Conservation (phyloP, 2,329 filamentous ascomycete genomes). For the Aspergillus sp. region DNA sequence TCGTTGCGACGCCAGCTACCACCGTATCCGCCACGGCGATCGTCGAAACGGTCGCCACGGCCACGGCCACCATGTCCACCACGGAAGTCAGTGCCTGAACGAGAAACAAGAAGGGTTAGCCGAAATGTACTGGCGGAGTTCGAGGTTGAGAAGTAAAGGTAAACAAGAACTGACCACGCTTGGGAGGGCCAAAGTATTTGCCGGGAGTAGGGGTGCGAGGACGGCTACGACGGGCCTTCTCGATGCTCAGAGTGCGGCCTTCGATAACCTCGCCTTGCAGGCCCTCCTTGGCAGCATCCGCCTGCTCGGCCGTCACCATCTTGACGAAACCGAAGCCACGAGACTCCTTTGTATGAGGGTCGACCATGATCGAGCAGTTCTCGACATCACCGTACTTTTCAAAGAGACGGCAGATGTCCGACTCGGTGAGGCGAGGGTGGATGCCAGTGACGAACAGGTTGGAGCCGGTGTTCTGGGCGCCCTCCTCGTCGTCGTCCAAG, state of each 20-base stretch:
- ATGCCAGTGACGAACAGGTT: slow-evolving; percentile 99
- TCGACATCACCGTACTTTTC: slow-evolving; percentile 99
- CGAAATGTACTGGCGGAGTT: background rate
- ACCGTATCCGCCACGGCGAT: slow-evolving; percentile 53
- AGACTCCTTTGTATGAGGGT: slow-evolving; percentile 97
- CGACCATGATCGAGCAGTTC: slow-evolving; percentile 99
- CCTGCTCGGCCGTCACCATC: slow-evolving; percentile 93
- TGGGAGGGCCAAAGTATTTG: slow-evolving; percentile 98
- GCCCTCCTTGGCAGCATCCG: slow-evolving; percentile 94
- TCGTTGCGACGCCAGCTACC: slow-evolving; percentile 50
- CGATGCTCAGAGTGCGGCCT: slow-evolving; percentile 93
- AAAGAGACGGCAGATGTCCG: slow-evolving; percentile 90
- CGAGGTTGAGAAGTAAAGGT: background rate
- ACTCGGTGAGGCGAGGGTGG: slow-evolving; percentile 84
- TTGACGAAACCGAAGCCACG: slow-evolving; percentile 99
- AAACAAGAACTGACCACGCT: slow-evolving; percentile 70
- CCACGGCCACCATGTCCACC: slow-evolving; percentile 37
- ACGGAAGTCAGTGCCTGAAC: slow-evolving; percentile 36
- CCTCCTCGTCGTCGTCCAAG: slow-evolving; percentile 63
- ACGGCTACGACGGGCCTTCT: slow-evolving; percentile 94
- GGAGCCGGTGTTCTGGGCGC: slow-evolving; percentile 86
- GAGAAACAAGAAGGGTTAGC: slow-evolving; percentile 9
- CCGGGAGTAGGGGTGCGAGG: slow-evolving; percentile 95
- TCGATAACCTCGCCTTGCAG: slow-evolving; percentile 94
- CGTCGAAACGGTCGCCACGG: slow-evolving; percentile 52